Evolutionary conservation across 805 yeast species (phyloP), one percentile per base, ranked within the genome.

Genomic region (Suhomyces sp.): DNA sequence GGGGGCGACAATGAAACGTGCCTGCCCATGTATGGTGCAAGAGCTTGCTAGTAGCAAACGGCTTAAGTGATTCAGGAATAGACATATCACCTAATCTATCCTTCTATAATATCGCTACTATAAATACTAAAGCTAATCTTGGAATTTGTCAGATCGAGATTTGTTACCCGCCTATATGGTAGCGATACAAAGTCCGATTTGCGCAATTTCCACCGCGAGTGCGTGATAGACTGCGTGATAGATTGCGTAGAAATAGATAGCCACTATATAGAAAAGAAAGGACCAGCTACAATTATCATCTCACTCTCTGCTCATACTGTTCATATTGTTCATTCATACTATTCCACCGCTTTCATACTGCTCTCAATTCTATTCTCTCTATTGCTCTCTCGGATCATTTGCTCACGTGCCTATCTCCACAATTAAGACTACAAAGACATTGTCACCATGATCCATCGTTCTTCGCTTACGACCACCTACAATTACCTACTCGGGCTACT

Each of bases 1-100:
- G 84, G 0, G 98, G 97, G 53, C 74, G 77, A 62, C 96, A 86
- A 35, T 72, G 64, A 70, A 88, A 92, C 5, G 97, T 93, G 22
- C 88, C 87, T 0, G 99, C 98, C 99, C 98, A 94, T 7, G 94
- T 87, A 35, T 68, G 66, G 64, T 87, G 92, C 50, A 72, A 59
- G 47, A 71, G 41, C 54, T 72, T 73, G 38, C 79, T 73, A 17
- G 79, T 76, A n/a, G 56, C 60, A 54, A 76, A 74, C 27, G 68
- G 56, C 36, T 60, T 61, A 22, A 75, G 53, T 19, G 67, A 62
- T 38, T 63, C 65, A 1, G 80, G 79, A 7, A 74, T 61, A 44
- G 70, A 59, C 69, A 67, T 66, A 31, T 7, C 8, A 29, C 12
- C 13, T 12, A 10, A 7, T 29, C 31, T 29, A 10, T 19, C 31